These are phyloP conservation scores for Populus hybrid DNA, from an alignment of 441 rosid genomes.

Conservation along the genomic window DNA sequence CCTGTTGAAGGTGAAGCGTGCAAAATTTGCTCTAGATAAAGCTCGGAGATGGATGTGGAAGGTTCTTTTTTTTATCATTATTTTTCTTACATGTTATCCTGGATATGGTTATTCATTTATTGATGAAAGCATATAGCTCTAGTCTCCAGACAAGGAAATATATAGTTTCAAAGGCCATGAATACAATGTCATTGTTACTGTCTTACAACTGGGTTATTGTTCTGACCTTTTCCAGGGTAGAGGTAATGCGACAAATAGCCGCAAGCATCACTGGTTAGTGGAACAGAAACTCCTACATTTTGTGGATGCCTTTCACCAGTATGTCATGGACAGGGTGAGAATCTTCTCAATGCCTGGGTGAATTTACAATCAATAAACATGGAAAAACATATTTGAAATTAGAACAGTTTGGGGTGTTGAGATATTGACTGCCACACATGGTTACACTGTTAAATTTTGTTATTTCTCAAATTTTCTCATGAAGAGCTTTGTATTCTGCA, in stretches of 20 bases:
- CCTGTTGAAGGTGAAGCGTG: constrained; percentile 92
- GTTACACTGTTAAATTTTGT: not conserved
- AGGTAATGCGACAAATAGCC: constrained; percentile 50
- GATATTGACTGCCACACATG: not conserved
- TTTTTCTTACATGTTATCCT: constrained; percentile 1
- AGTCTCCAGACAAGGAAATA: not conserved
- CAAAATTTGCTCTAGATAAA: constrained; percentile 90
- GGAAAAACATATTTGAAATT: not conserved
- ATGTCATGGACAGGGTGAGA: constrained; percentile 98
- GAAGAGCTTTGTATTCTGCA: not conserved
- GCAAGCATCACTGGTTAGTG: constrained; percentile 84
- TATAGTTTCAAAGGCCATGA: not conserved
- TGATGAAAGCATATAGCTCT: not conserved
- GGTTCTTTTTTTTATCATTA: constrained; percentile 39
- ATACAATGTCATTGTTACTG: not conserved
- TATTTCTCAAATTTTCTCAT: not conserved
- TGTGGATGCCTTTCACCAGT: constrained; percentile 98
- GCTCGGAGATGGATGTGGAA: constrained; percentile 99
- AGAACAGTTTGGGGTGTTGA: not conserved
- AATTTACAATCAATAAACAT: not conserved
- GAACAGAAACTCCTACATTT: constrained; percentile 98
- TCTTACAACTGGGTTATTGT: constrained; percentile 11
- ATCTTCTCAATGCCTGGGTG: constrained; percentile 11
- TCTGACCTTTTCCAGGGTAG: constrained; percentile 50
- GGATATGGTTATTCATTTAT: not conserved